Base-by-base conservation (phyloP, 768 basidiomycete genomes). In the Rhodosporidiobolus odoratus region DNA sequence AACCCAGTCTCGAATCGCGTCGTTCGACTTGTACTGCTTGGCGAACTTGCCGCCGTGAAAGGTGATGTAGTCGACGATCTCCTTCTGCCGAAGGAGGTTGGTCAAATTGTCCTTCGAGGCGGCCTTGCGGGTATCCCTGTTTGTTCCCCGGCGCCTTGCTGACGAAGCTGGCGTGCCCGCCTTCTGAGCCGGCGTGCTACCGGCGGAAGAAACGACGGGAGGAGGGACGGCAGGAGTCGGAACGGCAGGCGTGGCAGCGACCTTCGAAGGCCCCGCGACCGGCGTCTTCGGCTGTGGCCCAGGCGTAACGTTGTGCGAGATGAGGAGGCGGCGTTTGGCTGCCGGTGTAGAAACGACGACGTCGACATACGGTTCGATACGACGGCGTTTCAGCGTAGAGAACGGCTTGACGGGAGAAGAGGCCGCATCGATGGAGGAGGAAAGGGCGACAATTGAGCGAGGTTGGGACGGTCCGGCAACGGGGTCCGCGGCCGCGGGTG, bases 71-170 rank as follows among this genome's bases (percentile, higher is more conserved):
- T 84, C 86, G 64, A 86, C 77, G 58, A 92, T 78, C 78, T 93
- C 91, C 69, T 89, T 90, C 80, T 92, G 90, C 30, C 91, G 85
- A 6, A 89, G 86, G 50, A 90, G 81, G 66, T 88, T 84, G 23
- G 91, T 89, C 34, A 92, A 85, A 73, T 92, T 93, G 66, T 54
- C 66, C 34, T 50, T 54, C 34, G 66, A 37, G 16, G 58, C 30
- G 40, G 45, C 34, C 17, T 60, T 45, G 35, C 27, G 27, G 52
- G 52, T 30, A 30, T 53, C 10, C 27, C 52, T 9, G 48, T 50
- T 8, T 27, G 52, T 9, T 9, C 9, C 10, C 10, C 27, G 9
- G 52, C 43, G 43, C 43, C 43, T 13, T 25, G 48, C 48, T 50
- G 12, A 16, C 25, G 48, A 50, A 50, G 48, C 48, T 25, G 43